Conservation (phyloP, 768 basidiomycete genomes). For the Lactarius hatsudake region DNA sequence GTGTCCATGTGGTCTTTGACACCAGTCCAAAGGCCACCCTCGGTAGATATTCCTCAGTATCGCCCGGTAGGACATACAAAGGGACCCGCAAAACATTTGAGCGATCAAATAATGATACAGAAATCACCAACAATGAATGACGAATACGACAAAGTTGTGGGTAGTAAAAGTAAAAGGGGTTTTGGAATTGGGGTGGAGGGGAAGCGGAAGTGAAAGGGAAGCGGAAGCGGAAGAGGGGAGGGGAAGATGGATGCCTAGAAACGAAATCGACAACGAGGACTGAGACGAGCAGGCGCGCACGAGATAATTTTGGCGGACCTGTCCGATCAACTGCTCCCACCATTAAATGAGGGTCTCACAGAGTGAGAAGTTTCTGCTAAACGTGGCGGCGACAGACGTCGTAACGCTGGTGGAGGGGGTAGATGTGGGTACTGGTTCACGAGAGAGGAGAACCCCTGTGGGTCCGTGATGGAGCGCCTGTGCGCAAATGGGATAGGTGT, state of each 20-base stretch:
- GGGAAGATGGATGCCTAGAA: slow-evolving; percentile 1
- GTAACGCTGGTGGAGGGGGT: slow-evolving; percentile 45
- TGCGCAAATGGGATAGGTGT: slow-evolving; percentile 50
- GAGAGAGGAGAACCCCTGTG: slow-evolving; percentile 47
- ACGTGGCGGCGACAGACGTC: slow-evolving; percentile 28
- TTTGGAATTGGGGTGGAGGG: background rate
- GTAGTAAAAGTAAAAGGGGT: slow-evolving; percentile 5
- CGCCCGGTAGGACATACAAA: slow-evolving; percentile 20
- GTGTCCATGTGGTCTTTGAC: slow-evolving; percentile 26
- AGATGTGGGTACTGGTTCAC: slow-evolving; percentile 47
- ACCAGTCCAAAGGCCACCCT: slow-evolving; percentile 22
- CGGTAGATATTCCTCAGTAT: slow-evolving; percentile 13
- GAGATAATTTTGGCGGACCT: background rate
- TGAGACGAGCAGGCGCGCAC: background rate
- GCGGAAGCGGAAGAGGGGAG: background rate
- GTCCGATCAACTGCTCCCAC: slow-evolving; percentile 16
- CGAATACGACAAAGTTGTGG: slow-evolving; percentile 14
- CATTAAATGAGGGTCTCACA: slow-evolving; percentile 23
- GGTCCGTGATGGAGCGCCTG: slow-evolving; percentile 56
- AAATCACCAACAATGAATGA: slow-evolving; percentile 21
- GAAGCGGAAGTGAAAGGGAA: background rate
- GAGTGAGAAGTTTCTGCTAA: slow-evolving; percentile 20
- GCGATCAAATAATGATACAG: slow-evolving; percentile 28
- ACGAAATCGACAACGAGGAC: slow-evolving; percentile 2
- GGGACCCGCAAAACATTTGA: slow-evolving; percentile 23